Evolutionary conservation across 352 stramenopile species (phyloP).

Genomic region (Globisporangium barbulae): DNA sequence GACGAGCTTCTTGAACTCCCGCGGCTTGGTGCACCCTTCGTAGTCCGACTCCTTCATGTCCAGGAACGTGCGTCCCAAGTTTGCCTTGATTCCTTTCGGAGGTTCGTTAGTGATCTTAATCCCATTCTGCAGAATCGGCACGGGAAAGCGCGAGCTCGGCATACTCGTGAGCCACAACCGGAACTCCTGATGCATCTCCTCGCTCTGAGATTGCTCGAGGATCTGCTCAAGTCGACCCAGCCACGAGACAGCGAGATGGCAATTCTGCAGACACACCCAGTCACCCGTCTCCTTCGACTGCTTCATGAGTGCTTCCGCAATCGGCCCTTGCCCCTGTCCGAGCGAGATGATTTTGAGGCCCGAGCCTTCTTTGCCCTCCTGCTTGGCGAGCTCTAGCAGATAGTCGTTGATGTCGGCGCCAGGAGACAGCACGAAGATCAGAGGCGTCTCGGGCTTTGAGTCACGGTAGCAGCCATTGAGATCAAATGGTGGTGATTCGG

Average conservation of each 20-base stretch:
- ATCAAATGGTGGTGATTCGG: conserved; percentile 91
- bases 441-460: conserved; percentile 86
- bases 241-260: conserved; percentile 91
- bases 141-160: conserved; percentile 87
- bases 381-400: conserved; percentile 86
- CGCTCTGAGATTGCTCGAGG: conserved; percentile 67
- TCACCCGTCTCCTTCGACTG: conserved; percentile 88
- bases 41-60: conserved; percentile 92
- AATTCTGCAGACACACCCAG: conserved; percentile 96
- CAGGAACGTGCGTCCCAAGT: conserved; percentile 90
- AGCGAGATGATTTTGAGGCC: conserved; percentile 93
- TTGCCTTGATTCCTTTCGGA: conserved; percentile 89
- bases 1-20: conserved; percentile 89
- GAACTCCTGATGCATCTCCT: conserved; percentile 86
- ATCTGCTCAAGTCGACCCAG: conserved; percentile 88
- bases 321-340: conserved; percentile 91
- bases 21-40: conserved; percentile 81
- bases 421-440: conserved; percentile 93
- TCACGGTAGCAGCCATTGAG: conserved; percentile 90
- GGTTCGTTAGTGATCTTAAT: conserved; percentile 97
- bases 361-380: conserved; percentile 85
- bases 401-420: conserved; percentile 95
- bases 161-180: conserved; percentile 94
- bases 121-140: conserved; percentile 93
- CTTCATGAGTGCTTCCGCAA: conserved; percentile 90